A percentile compares a stretch with the other conserved stretches of the same genome.
Evolutionary conservation across 2,329 filamentous ascomycete species (phyloP).

Genomic region (Diaporthe nobilis): DNA sequence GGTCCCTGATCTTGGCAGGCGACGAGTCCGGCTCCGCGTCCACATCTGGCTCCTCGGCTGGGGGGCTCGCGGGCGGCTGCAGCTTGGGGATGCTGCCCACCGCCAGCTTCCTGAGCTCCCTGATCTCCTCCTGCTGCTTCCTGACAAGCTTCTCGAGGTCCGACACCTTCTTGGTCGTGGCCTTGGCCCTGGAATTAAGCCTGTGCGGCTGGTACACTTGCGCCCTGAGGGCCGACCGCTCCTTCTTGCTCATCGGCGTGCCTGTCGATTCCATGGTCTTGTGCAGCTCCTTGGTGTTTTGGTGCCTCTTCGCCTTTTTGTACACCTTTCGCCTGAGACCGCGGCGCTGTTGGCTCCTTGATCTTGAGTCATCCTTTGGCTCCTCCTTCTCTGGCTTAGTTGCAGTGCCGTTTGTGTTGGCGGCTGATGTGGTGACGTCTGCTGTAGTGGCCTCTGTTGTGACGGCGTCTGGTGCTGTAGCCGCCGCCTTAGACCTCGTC

Average conservation of each 20-base stretch:
- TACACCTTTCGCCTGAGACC: conserved; percentile 21
- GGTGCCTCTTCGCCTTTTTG: conserved; percentile 28
- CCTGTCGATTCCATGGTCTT: conserved; percentile 14
- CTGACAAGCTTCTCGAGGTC: conserved; percentile 37
- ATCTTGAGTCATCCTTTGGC: conserved; percentile 17
- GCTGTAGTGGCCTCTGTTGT: neutral
- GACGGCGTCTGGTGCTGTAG: conserved; percentile 12
- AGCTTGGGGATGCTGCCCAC: conserved; percentile 17
- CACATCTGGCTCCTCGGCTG: neutral
- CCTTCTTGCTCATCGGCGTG: conserved; percentile 27
- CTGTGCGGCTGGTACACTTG: conserved; percentile 36
- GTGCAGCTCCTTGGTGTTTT: conserved; percentile 17
- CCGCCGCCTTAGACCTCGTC: conserved; percentile 17
- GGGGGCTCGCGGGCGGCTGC: conserved; percentile 22
- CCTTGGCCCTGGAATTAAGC: neutral
- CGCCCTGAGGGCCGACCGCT: conserved; percentile 13
- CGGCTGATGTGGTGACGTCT: neutral
- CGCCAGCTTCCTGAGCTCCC: conserved; percentile 24
- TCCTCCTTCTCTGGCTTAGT: conserved; percentile 16
- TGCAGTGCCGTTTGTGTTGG: neutral
- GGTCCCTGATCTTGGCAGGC: conserved; percentile 36
- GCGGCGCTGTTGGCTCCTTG: conserved; percentile 26
- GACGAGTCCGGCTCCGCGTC: conserved; percentile 33
- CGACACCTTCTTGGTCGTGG: conserved; percentile 17
- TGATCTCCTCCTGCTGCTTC: conserved; percentile 36